These are phyloP conservation scores for Neurospora discreta DNA, from an alignment of 495 filamentous ascomycete genomes.

Conservation along the genomic window DNA sequence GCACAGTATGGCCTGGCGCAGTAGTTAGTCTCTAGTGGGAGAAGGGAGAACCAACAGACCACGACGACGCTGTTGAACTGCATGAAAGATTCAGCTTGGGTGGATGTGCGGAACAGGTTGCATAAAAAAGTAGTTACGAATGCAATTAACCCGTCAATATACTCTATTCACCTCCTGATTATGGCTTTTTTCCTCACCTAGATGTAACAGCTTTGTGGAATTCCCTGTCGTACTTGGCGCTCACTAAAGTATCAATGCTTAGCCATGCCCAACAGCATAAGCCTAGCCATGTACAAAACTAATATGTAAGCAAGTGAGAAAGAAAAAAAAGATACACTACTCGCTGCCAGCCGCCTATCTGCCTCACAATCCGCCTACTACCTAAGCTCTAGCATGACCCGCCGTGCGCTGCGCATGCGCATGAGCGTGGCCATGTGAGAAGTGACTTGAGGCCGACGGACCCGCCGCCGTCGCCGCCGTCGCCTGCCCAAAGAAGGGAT, in stretches of 20 bases:
- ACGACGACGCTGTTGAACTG: not conserved
- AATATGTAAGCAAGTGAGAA: not conserved
- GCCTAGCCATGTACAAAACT: not conserved
- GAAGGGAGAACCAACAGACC: not conserved
- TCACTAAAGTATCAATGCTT: not conserved
- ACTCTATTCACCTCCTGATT: not conserved
- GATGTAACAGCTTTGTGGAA: not conserved
- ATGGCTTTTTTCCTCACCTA: not conserved
- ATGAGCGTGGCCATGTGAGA: not conserved
- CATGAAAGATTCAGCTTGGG: not conserved
- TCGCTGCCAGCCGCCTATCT: no score
- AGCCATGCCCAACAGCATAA: not conserved
- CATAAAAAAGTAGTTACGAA: not conserved
- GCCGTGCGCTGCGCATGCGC: not conserved
- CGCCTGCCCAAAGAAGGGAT: constrained; percentile 55
- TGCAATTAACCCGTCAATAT: not conserved
- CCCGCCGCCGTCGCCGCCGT: not conserved
- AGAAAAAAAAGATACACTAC: not conserved
- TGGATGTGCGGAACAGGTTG: not conserved
- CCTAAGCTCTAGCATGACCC: not conserved
- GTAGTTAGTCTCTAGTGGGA: not conserved
- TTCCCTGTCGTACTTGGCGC: not conserved
- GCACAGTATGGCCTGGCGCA: not conserved
- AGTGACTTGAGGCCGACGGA: not conserved
- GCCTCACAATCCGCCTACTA: no score